Conservation (phyloP, 192 early-diverging fungal genomes). For the Coemansia javaensis region DNA sequence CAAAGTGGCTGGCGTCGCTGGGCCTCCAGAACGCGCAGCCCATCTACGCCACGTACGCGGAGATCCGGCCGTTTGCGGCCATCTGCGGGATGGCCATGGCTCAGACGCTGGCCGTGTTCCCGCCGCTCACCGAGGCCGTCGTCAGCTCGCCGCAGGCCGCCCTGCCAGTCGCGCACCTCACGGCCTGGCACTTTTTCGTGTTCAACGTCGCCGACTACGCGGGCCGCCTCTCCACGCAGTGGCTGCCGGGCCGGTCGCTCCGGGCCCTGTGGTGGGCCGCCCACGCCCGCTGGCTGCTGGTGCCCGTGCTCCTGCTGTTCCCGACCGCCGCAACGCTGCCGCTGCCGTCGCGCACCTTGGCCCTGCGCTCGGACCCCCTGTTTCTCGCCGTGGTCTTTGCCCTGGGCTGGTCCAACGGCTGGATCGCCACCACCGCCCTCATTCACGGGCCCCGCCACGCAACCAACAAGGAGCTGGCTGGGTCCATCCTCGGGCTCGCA, state of each 20-base stretch:
- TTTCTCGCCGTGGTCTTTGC: conserved; percentile 52
- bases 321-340: conserved; percentile 18
- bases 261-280: conserved; percentile 38
- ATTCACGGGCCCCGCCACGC: conserved; percentile 53
- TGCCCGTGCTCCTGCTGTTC: conserved; percentile 55
- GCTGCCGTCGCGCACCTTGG: conserved; percentile 1
- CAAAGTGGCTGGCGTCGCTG: conserved; percentile 14
- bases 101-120: conserved; percentile 69
- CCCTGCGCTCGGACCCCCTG: conserved; percentile 35
- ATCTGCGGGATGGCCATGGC: conserved; percentile 56
- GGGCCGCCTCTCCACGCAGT: conserved; percentile 55
- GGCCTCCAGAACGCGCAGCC: conserved; percentile 22
- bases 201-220: conserved; percentile 74
- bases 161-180: conserved; percentile 23
- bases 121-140: conserved; percentile 67
- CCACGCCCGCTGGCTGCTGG: conserved; percentile 31
- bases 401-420: conserved; percentile 66
- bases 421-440: conserved; percentile 59
- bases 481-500: conserved; percentile 67
- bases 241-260: conserved; percentile 16
- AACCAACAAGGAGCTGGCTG: conserved; percentile 56
- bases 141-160: conserved; percentile 30
- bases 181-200: conserved; percentile 67
- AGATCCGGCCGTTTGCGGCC: conserved; percentile 18
- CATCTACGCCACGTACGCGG: conserved; percentile 14